A percentile compares a stretch with the other conserved stretches of the same genome.
Evolutionary conservation across 2,329 filamentous ascomycete species (phyloP).

Genomic region (Fusarium nodosum): DNA sequence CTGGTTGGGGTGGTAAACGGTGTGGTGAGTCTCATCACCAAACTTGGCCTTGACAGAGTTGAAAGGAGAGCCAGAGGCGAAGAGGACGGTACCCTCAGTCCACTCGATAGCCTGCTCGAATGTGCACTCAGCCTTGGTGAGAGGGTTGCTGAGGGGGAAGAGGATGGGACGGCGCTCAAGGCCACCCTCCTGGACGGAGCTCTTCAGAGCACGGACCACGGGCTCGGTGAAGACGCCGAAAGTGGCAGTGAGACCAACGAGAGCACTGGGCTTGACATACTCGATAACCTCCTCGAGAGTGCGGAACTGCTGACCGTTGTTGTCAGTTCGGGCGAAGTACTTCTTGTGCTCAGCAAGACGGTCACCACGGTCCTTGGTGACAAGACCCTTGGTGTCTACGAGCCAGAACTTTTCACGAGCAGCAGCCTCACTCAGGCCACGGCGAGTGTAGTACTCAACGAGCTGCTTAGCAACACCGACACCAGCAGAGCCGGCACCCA

Average conservation of each 20-base stretch:
- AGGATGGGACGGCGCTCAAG: constrained; percentile 86
- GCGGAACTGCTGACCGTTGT: constrained; percentile 77
- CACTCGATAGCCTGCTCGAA: constrained; percentile 93
- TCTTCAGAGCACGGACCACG: constrained; percentile 79
- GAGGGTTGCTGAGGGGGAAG: constrained; percentile 96
- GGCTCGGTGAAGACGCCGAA: constrained; percentile 94
- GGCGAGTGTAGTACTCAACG: constrained; percentile 94
- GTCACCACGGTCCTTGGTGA: constrained; percentile 93
- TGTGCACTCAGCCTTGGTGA: constrained; percentile 96
- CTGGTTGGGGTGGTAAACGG: constrained; percentile 82
- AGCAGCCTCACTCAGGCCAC: constrained; percentile 88
- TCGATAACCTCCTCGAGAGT: constrained; percentile 92
- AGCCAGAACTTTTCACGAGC: constrained; percentile 96
- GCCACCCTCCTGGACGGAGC: constrained; percentile 72
- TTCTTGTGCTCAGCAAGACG: constrained; percentile 91
- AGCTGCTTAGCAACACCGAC: constrained; percentile 98
- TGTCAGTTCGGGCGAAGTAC: constrained; percentile 76
- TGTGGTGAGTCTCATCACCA: constrained; percentile 64
- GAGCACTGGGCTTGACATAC: constrained; percentile 92
- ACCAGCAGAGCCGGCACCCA: constrained; percentile 94
- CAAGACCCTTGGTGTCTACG: constrained; percentile 95
- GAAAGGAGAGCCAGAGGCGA: constrained; percentile 96
- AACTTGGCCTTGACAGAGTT: constrained; percentile 76
- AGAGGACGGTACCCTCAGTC: constrained; percentile 92
- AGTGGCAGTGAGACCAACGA: constrained; percentile 94